Base-by-base conservation (phyloP, 805 yeast genomes). In the Komagataella kurtzmanii region DNA sequence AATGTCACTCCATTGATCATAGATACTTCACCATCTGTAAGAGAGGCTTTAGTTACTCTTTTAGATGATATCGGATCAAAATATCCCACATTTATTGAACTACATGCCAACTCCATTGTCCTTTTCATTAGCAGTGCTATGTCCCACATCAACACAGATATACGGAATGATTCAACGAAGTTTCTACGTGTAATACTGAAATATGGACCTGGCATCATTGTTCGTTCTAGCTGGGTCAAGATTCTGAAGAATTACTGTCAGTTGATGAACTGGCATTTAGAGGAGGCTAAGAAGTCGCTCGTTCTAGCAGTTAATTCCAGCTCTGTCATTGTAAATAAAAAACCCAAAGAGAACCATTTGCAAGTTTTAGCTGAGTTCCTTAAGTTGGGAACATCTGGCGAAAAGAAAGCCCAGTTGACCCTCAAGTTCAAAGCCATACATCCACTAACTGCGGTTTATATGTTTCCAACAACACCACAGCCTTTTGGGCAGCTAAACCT, bases 51-150 rank as follows among this genome's bases (percentile, higher is more conserved):
- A 45, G 66, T 75, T 5, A 67, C 70, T 0, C 63, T 84, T 10
- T 65, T 83, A 3, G 65, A 67, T 3, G 72, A 73, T 6, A 70
- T 81, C 40, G 77, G 80, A 2, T 59, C 63, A 12, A 65, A 65
- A 23, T 82, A 80, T 57, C 73, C 77, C 0, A 77, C 79, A 3
- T 68, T 85, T 24, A 65, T 85, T 54, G 78, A 76, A 52, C 64
- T 85, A 23, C 88, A 85, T 69, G 69, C 81, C 59, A 68, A 80
- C 54, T 66, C 75, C 18, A 61, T 85, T 51, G 74, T 85, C n/a
- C 72, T 91, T 30, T 90, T 85, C 63, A 73, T 91, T 17, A 85
- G 85, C 58, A 83, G 91, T 50, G 95, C 96, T 3, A 91, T 93
- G 97, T 85, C 97, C 17, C 97, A 93, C 63, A 85, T 93, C 45